Evolutionary conservation across 345 rosid species (phyloP), one percentile per base, ranked within the genome.

Genomic region (Draba incana): DNA sequence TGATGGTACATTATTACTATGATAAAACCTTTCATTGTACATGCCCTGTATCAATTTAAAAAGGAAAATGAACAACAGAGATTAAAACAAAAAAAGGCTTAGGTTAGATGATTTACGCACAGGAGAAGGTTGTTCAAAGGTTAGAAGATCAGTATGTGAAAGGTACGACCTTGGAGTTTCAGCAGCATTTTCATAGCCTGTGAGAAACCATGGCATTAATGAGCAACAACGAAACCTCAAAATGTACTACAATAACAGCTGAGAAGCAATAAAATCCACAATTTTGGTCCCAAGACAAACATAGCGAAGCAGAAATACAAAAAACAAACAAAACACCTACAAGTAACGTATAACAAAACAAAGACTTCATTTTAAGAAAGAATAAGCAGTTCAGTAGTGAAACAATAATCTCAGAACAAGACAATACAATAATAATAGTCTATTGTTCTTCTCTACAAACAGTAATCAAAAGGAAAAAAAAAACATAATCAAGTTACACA

Each of bases 111-210:
- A 68, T 73, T 51, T 70, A 77, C 84, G 62, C 79, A 87, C 87
- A 75, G 71, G 77, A 70, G 74, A 73, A 54, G 54, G 58, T 42
- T 62, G 75, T 66, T 79, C 85, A 69, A 77, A 47, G 66, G 76
- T 75, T 66, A 60, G 78, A 37, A 58, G 69, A 66, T 75, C 78
- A 9, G 44, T 31, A 68, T 61, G 69, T 35, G 84, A 74, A 64
- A 57, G 72, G 64, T 63, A 72, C 24, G 75, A 46, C 49, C 58
- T 76, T 78, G 55, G 80, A 45, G 69, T 58, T 62, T 76, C 68
- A 79, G 71, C 79, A 79, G 79, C 77, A 74, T 72, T 66, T 27
- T 77, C 78, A 78, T 72, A 72, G 68, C 77, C 81, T 78, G 78
- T 59, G 61, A 28, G 12, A 66, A 59, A 78, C 20, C 37, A 63